Base-by-base conservation (phyloP, 1,139 yeast genomes). In the Taphrina pruni region DNA sequence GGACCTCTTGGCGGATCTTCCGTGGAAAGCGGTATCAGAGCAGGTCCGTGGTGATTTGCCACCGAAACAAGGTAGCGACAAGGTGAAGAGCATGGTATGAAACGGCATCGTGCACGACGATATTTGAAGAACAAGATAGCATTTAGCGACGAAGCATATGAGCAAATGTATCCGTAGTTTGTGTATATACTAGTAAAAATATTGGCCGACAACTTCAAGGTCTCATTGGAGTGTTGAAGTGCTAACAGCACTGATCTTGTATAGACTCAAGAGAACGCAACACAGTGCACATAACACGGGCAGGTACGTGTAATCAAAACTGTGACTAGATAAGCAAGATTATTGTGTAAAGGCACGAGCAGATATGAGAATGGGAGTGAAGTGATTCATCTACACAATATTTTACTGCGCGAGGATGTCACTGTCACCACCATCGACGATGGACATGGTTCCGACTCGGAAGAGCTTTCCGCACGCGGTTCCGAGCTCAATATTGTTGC, bases 401-500 rank as follows among this genome's bases (percentile, higher is more conserved):
- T 26, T 56, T 48, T 65, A 65, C 38, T 45, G 56, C 36, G 65
- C 39, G n/a, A 94, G 89, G 85, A 95, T 93, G 85, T 95, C 99
- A 79, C 99, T 94, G 87, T 95, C 99, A 93, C 99, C 99, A 79
- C 97, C 97, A 80, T 95, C 99, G 81, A 93, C 86, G 80, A 95
- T 83, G 79, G 98, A 87, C 81, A 94, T 86, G 80, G 93, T 94
- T 86, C 98, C 98, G 79, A 94, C 99, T 87, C 98, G 93, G 97
- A 95, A 94, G 81, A 94, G 92, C 86, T 90, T 93, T 92, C 99
- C 99, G 85, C 97, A 94, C 78, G 97, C 97, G 80, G 99, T 95
- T 87, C 99, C 98, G 81, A 94, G 91, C 86, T 93, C 97, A 86
- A 93, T 93, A 97, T 93, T 93, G 65, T 56, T 60, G 26, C 61